Evolutionary conservation across 2,329 filamentous ascomycete genomes (phyloP).

Genomic region (Phaeomoniella chlamydospora): DNA sequence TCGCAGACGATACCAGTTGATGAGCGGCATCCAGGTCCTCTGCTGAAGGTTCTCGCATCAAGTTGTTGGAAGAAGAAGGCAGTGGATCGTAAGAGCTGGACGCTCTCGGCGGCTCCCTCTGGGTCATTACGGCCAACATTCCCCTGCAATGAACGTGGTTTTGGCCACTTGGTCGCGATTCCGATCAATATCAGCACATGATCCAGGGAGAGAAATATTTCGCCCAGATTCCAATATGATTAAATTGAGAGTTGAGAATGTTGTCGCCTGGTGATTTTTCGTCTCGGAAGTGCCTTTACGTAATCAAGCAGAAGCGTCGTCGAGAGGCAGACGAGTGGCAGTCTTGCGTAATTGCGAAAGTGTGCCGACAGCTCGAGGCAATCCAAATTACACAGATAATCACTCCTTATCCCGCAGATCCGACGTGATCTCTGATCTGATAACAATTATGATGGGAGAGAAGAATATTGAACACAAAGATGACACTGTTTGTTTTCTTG

Average conservation of each 20-base stretch:
- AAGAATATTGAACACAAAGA: not conserved
- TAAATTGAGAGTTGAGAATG: slow-evolving; percentile 5
- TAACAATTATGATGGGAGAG: too few relatives aligned
- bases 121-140: slow-evolving; percentile 12
- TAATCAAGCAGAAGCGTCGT: not conserved
- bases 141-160: slow-evolving; percentile 5
- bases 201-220: slow-evolving; percentile 2
- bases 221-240: slow-evolving; percentile 1
- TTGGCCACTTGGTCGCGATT: not conserved
- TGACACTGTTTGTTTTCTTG: not conserved
- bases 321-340: not conserved
- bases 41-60: slow-evolving; percentile 27
- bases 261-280: not conserved
- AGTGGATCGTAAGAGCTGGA: slow-evolving; percentile 6
- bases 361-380: not conserved
- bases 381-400: not conserved
- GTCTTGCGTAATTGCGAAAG: not conserved
- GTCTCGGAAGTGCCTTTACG: not conserved
- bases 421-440: not conserved
- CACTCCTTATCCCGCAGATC: not conserved
- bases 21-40: slow-evolving; percentile 32
- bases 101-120: slow-evolving; percentile 11
- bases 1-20: slow-evolving; percentile 30
- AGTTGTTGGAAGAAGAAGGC: slow-evolving; percentile 6
- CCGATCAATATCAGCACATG: not conserved